These are phyloP conservation scores for Neurospora cerealis DNA, from an alignment of 495 filamentous ascomycete genomes.

Conservation along the genomic window DNA sequence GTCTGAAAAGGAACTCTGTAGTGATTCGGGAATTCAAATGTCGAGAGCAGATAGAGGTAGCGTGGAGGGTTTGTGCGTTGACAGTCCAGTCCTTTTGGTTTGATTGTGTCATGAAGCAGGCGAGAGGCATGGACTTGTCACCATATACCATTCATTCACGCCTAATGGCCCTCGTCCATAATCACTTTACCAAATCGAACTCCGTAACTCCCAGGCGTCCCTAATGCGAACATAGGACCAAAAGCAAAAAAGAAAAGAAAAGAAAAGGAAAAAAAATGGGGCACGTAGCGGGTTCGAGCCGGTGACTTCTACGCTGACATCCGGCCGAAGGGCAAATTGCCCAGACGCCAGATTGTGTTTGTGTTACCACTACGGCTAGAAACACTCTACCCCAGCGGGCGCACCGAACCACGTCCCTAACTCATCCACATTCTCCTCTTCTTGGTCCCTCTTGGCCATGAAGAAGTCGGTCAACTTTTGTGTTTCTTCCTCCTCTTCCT, in stretches of 20 bases:
- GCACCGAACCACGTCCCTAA: conserved; percentile 55
- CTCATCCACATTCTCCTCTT: conserved; percentile 42
- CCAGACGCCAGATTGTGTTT: no score
- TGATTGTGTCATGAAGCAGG: neutral
- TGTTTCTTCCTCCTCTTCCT: conserved; percentile 53
- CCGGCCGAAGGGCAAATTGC: no score
- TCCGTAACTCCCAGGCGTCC: neutral
- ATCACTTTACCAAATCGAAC: neutral
- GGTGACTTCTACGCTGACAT: no score
- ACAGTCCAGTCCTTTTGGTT: no score
- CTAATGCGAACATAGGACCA: neutral
- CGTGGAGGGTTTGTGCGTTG: no score
- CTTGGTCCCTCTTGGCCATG: conserved; percentile 13
- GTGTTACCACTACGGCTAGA: conserved; percentile 21
- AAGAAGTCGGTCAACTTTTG: conserved; percentile 71
- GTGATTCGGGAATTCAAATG: no score
- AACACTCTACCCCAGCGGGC: conserved; percentile 46
- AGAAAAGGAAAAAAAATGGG: no score
- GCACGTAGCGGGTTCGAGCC: no score
- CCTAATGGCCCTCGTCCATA: no score
- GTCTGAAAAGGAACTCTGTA: neutral
- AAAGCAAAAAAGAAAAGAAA: neutral
- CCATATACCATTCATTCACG: neutral
- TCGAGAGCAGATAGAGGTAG: no score
- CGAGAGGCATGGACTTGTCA: neutral